Base-by-base conservation (phyloP, 768 basidiomycete species). In the Naganishia onofrii region DNA sequence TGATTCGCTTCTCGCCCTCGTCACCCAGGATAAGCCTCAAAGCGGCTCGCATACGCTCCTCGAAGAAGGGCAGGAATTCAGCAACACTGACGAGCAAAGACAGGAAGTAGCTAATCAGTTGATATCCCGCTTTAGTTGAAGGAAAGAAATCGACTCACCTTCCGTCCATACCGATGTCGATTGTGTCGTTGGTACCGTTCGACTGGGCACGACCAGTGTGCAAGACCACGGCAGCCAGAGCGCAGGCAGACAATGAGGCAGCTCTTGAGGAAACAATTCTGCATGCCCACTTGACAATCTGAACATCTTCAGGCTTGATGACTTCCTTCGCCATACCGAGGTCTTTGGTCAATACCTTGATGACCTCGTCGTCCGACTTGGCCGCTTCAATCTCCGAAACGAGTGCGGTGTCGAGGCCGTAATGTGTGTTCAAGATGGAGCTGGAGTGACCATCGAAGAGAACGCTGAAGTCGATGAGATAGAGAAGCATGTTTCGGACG, bases 371-470 rank as follows among this genome's bases (percentile, higher is more conserved):
- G 73, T 86, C 84, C 64, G 85, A 76, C 42, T 80, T 76, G 66
- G 89, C 89, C 66, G 84, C 86, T 79, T 93, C 92, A 54, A 93
- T 84, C 44, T 86, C 87, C 57, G 90, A 93, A 84, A 96, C 87
- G 69, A 94, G 84, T n/a, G 93, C 91, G 0, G 94, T 91, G 81
- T 99, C 96, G 70, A 97, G 83, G 0, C 93, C 96, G 82, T 95
- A 99, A 75, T 96, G 95, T 28, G 85, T 86, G 83, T 99, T 98
- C 72, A 99, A 79, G 10, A 78, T 78, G 0, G 82, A 70, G 4
- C 91, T 89, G 7, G 89, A 88, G 73, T 87, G 87, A 9, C 96
- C 96, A 64, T 84, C 82, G 82, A 99, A 96, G 29, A 98, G 84
- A 29, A 83, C 69, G 42, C 81, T 79, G 44, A 76, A 73, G 75